Evolutionary conservation across 441 rosid species (phyloP), one percentile per base, ranked within the genome.

Genomic region (Gossypium gossypioides): DNA sequence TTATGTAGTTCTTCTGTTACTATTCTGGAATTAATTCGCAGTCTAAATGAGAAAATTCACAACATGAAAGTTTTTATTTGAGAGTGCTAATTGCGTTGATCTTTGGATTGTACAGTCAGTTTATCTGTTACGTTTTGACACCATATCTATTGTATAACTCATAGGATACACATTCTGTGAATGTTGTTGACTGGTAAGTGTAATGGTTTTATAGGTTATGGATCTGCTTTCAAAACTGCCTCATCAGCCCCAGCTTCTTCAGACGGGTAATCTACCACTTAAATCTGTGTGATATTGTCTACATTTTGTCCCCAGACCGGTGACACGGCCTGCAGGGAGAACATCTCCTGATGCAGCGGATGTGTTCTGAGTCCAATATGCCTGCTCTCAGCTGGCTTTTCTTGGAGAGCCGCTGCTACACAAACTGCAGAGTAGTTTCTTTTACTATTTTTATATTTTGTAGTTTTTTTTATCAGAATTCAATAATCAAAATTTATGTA

Each of bases 181-280:
- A 40, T 40, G 46, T 9, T 9, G 46, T 9, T 40, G 46, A 40
- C 46, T 40, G 46, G 19, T n/a, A 9, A 56, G 44, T 64, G 46
- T 80, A 72, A 52, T 79, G 60, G 74, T 65, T 65, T 66, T 60
- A 27, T 82, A 89, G 91, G 84, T 89, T 82, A 85, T 87, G 89
- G 72, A 77, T 61, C 74, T 89, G 87, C 91, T 89, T 79, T 86
- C 84, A 24, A 82, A 86, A 80, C 90, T 91, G 83, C 97, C 99
- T 65, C 92, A 83, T 83, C 95, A 92, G 71, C 83, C 98, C 21
- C 98, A 91, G 72, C 81, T 95, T 69, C 98, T 95, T 63, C 99
- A 95, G 85, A 92, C 96, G 76, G 99, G 97, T 87, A 78, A 77
- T 58, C 67, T 68, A 55, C 27, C 42, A 60, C 81, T 80, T 75